These are phyloP conservation scores for Fusarium duplospermum DNA, from an alignment of 2,329 filamentous ascomycete species.

Conservation along the genomic window DNA sequence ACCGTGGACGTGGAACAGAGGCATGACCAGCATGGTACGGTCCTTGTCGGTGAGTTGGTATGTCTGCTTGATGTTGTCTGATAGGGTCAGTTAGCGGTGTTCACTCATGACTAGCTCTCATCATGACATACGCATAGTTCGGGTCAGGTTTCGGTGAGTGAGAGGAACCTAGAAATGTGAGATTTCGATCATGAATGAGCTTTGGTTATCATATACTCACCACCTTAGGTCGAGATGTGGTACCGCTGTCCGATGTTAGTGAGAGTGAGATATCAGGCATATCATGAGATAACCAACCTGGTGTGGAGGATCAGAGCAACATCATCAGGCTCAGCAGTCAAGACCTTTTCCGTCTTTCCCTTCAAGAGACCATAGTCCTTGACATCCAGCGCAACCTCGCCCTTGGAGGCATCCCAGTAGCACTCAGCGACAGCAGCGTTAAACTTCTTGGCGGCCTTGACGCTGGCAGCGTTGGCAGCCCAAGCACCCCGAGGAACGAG, in stretches of 20 bases:
- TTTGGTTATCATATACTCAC: conserved; percentile 56
- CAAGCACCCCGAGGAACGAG: conserved; percentile 80
- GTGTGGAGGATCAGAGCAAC: conserved; percentile 86
- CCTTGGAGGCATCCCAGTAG: conserved; percentile 75
- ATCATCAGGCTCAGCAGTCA: conserved; percentile 76
- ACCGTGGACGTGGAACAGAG: conserved; percentile 91
- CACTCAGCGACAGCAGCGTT: conserved; percentile 88
- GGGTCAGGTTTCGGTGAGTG: conserved; percentile 82
- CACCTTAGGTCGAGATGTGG: conserved; percentile 86
- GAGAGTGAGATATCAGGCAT: conserved; percentile 37
- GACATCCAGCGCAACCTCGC: conserved; percentile 79
- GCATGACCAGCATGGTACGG: conserved; percentile 89
- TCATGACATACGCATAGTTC: conserved; percentile 74
- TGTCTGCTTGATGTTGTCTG: conserved; percentile 81
- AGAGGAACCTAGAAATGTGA: conserved; percentile 70
- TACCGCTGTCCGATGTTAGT: conserved; percentile 64
- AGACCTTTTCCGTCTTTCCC: conserved; percentile 54
- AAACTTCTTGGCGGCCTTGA: conserved; percentile 82
- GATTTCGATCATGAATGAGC: background rate
- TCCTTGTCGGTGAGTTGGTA: conserved; percentile 78
- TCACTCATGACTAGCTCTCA: background rate
- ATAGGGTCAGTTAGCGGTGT: conserved; percentile 38
- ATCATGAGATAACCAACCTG: conserved; percentile 52
- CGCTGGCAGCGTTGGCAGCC: conserved; percentile 74
- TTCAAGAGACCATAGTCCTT: conserved; percentile 78